A percentile compares a stretch with the other conserved stretches of the same genome.
Evolutionary conservation across 768 basidiomycete genomes (phyloP).

Genomic region (Boletus pseudopeckii): DNA sequence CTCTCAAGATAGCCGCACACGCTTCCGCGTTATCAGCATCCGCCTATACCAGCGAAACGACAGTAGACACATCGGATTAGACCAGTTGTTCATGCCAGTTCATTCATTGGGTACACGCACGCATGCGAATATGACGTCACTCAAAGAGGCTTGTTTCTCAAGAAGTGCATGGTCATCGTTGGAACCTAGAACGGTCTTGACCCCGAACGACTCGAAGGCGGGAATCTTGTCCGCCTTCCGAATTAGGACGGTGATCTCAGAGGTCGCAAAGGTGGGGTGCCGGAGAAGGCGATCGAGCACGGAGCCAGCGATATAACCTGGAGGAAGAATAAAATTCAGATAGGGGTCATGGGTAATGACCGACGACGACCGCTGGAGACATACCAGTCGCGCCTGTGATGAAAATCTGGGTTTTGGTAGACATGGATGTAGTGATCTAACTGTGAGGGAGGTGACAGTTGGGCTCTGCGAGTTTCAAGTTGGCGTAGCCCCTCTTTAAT

Average conservation of each 20-base stretch:
- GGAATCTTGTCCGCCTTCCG: constrained; percentile 29
- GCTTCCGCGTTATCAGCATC: constrained; percentile 47
- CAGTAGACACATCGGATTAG: background rate
- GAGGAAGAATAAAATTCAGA: background rate
- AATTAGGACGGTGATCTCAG: constrained; percentile 28
- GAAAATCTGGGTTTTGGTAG: constrained; percentile 19
- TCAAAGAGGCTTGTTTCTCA: constrained; percentile 40
- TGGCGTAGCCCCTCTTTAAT: constrained; percentile 4
- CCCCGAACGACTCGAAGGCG: constrained; percentile 20
- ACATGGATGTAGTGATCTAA: constrained; percentile 1
- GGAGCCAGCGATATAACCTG: constrained; percentile 36
- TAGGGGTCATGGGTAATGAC: background rate
- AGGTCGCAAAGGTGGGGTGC: constrained; percentile 20
- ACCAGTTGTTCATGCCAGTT: too few species aligned
- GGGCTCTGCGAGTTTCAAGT: background rate
- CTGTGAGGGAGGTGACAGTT: background rate
- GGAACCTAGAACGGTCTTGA: constrained; percentile 39
- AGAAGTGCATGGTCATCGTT: constrained; percentile 42
- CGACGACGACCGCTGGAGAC: background rate
- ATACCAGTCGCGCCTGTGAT: constrained; percentile 22
- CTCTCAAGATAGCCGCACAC: constrained; percentile 45
- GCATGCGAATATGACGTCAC: constrained; percentile 43
- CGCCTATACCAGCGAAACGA: constrained; percentile 28
- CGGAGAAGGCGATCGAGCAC: constrained; percentile 31
- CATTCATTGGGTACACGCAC: constrained; percentile 22